Conservation (phyloP, 176 grass and related monocot species). For the Stipa capillata region DNA sequence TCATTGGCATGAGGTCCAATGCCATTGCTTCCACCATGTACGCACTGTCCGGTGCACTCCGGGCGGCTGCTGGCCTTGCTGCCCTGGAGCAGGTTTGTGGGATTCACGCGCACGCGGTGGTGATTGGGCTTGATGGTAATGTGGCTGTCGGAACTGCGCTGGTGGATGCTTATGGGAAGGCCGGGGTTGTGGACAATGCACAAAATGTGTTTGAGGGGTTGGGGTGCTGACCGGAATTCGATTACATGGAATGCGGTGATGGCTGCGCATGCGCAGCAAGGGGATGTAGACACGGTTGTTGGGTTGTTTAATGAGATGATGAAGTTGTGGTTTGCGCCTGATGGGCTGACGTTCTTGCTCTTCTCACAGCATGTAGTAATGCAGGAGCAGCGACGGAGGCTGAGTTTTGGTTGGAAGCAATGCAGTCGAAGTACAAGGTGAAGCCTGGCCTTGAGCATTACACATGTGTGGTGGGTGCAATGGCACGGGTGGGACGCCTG, state of each 20-base stretch:
- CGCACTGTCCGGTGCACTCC: conserved; percentile 16
- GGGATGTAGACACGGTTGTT: neutral
- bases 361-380: conserved; percentile 41
- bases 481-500: conserved; percentile 29
- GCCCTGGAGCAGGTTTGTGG: conserved; percentile 21
- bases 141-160: conserved; percentile 24
- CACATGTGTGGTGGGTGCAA: conserved; percentile 34
- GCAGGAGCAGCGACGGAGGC: conserved; percentile 21
- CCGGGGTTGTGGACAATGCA: conserved; percentile 26
- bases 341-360: conserved; percentile 31
- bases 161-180: conserved; percentile 44
- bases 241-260: conserved; percentile 42
- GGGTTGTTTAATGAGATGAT: conserved; percentile 27
- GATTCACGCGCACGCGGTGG: conserved; percentile 34
- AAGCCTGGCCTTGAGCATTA: conserved; percentile 44
- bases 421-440: conserved; percentile 14
- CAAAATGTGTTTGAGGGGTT: conserved; percentile 19
- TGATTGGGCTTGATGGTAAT: conserved; percentile 19
- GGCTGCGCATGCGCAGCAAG: conserved; percentile 24
- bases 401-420: conserved; percentile 27
- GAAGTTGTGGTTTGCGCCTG: neutral
- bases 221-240: conserved; percentile 3
- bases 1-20: conserved; percentile 9
- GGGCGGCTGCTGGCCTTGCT: conserved; percentile 19
- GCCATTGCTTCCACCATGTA: conserved; percentile 28